Percentiles rank a stretch among this genome's conserved stretches.
Evolutionary conservation across 2,329 filamentous ascomycete species (phyloP).

Genomic region (Aureobasidium sp.): DNA sequence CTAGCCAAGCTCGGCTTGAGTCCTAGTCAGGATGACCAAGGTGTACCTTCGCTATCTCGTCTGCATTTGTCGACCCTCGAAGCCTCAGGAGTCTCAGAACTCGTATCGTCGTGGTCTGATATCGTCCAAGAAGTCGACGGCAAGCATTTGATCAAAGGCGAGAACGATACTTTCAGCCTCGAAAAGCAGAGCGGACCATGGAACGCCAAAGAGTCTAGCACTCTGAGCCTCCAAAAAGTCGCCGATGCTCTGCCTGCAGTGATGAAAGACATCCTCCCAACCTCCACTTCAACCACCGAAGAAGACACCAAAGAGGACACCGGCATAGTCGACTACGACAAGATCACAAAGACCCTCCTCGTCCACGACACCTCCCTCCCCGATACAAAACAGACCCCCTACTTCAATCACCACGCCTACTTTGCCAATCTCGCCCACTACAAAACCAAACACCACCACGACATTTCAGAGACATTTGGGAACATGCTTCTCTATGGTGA

Average conservation of each 20-base stretch:
- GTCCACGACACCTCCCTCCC: conserved; percentile 63
- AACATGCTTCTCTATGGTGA: conserved; percentile 76
- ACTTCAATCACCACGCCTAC: conserved; percentile 76
- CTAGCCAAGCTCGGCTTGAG: conserved; percentile 74
- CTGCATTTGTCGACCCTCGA: conserved; percentile 71
- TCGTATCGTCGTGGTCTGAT: conserved; percentile 59
- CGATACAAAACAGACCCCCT: conserved; percentile 64
- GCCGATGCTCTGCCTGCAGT: conserved; percentile 24
- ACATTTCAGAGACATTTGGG: conserved; percentile 50
- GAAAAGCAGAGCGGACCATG: conserved; percentile 45
- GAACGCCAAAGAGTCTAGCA: conserved; percentile 24
- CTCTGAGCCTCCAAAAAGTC: conserved; percentile 20
- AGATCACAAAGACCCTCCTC: conserved; percentile 64
- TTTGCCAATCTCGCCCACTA: conserved; percentile 65
- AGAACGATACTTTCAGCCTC: conserved; percentile 75
- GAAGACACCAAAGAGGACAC: conserved; percentile 33
- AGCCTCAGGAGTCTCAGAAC: conserved; percentile 55
- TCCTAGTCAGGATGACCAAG: conserved; percentile 59
- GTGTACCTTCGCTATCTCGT: conserved; percentile 69
- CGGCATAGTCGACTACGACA: conserved; percentile 65
- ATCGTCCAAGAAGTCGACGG: conserved; percentile 48
- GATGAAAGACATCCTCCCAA: conserved; percentile 18
- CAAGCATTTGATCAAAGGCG: conserved; percentile 66
- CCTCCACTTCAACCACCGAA: neutral
- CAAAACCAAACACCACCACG: conserved; percentile 32